Base-by-base conservation (phyloP, 2,329 filamentous ascomycete species). In the Dothistroma septosporum region DNA sequence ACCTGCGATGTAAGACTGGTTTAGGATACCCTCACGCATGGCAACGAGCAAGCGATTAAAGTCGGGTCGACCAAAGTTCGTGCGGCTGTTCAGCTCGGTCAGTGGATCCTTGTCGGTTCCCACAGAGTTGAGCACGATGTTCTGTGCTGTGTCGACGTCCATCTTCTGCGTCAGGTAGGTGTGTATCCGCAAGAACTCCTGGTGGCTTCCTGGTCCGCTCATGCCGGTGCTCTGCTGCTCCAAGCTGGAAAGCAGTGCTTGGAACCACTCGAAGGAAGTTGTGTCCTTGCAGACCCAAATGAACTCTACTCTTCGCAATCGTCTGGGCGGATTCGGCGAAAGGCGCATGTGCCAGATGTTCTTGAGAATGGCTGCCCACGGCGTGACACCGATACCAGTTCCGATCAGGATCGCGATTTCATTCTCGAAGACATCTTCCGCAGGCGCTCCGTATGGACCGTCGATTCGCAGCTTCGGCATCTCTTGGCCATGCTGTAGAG, bases 231-330 rank as follows among this genome's bases (percentile, higher is more conserved):
- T 92, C 74, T 99, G 94, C 37, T 87, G 83, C 77, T 99, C 94
- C 22, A 99, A 88, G 0, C 91, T 95, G 0, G 90, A 90, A 16
- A 99, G 84, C 0, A 99, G 86, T 1, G 90, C 92, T 75, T 99
- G 94, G 82, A 99, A 97, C 94, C 94, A 99, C 78, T 97, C 94
- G 72, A 99, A 99, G 0, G 92, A 96, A 35, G 85, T 89, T 0
- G 92, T 96, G 72, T 97, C 92, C 76, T 90, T 94, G 83, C 93
- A 97, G 55, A 97, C 88, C 94, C 94, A 99, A 80, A 99, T 95
- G 77, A 99, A 99, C 76, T 99, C 94, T 33, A 99, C 93, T 75
- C 94, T 89, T 61, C 92, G 90, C 52, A 99, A 87, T 72, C 93
- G 90, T 54, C 85, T 87, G 1, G 93, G 92, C 24, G 92, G 91